Base-by-base conservation (phyloP, 805 yeast species). In the Candida ipomoeae region DNA sequence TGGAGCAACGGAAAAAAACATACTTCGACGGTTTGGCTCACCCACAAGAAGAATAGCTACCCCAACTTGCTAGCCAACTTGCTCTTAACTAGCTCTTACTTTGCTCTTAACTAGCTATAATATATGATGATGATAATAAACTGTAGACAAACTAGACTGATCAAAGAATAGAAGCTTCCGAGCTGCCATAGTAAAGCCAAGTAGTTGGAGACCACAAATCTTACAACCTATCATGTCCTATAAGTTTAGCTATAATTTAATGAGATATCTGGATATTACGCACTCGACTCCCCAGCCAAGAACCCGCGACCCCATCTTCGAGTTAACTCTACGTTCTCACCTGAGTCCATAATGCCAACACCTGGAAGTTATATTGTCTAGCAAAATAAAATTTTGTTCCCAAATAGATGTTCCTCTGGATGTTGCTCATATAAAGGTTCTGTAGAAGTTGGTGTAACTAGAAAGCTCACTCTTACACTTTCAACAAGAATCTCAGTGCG, bases 271-370 rank as follows among this genome's bases (percentile, higher is more conserved):
- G 11, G 5, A 26, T 26, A 26, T 3, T 26, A 10, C 11, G 29
- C 29, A 8, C 29, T 5, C 29, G 5, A 26, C 99, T 10, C 99
- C 99, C 99, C 99, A 46, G 94, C 91, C 56, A 94, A 76, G 55
- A 89, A 85, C 0, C 96, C 98, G 53, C 79, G 6, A 94, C 95
- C 39, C 89, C 87, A 58, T 87, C 85, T 8, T 72, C 64, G 34
- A 60, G 46, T 53, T 53, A 26, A 8, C 81, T 84, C 67, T 89
- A 92, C 53, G 74, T 77, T 37, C 75, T 72, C 5, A 94, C 91
- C 86, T 73, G 51, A 94, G 92, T 2, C 99, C 99, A 48, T 45
- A 94, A 76, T 0, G 99, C 97, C 58, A 79, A 68, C 17, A 80
- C 68, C 32, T 79, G 64, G 17, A 89, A 84, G 15, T 66, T 71